Evolutionary conservation across 805 yeast genomes (phyloP).

Genomic region (Metschnikowia orientalis): DNA sequence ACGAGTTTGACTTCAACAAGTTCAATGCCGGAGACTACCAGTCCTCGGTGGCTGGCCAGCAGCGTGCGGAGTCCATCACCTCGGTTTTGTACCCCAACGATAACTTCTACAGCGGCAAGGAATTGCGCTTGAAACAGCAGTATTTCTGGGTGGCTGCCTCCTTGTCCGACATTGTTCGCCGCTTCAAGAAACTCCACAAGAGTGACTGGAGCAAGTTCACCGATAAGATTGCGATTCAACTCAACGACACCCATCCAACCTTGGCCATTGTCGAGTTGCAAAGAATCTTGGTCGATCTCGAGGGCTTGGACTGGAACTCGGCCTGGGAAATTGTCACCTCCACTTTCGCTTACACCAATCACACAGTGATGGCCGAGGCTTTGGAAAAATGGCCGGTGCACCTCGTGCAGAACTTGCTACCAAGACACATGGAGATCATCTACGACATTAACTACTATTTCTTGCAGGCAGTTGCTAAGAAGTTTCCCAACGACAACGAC

Average conservation of each 20-base stretch:
- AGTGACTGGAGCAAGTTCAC: slow-evolving; percentile 80
- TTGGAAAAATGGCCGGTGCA: slow-evolving; percentile 94
- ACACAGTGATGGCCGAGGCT: slow-evolving; percentile 93
- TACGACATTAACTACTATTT: slow-evolving; percentile 80
- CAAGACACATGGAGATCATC: slow-evolving; percentile 87
- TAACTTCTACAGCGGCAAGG: slow-evolving; percentile 87
- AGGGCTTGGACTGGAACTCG: slow-evolving; percentile 71
- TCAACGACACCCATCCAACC: slow-evolving; percentile 94
- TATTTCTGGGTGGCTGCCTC: slow-evolving; percentile 97
- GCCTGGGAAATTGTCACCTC: slow-evolving; percentile 82
- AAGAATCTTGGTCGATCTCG: slow-evolving; percentile 79
- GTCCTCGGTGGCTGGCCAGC: slow-evolving; percentile 79
- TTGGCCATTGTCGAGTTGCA: slow-evolving; percentile 86
- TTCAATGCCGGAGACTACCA: slow-evolving; percentile 89
- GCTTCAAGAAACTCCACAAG: slow-evolving; percentile 71
- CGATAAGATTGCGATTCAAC: slow-evolving; percentile 83
- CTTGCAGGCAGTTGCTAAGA: slow-evolving; percentile 67
- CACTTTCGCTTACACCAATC: slow-evolving; percentile 90
- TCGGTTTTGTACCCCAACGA: slow-evolving; percentile 93
- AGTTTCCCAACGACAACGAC: slow-evolving; percentile 71
- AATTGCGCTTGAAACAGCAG: slow-evolving; percentile 88
- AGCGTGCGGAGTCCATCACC: slow-evolving; percentile 86
- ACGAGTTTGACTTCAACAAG: slow-evolving; percentile 86
- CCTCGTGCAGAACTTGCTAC: slow-evolving; percentile 70
- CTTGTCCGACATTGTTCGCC: slow-evolving; percentile 81